These are phyloP conservation scores for Cinnamomum chago DNA, from an alignment of 164 flowering plant genomes.

Conservation along the genomic window DNA sequence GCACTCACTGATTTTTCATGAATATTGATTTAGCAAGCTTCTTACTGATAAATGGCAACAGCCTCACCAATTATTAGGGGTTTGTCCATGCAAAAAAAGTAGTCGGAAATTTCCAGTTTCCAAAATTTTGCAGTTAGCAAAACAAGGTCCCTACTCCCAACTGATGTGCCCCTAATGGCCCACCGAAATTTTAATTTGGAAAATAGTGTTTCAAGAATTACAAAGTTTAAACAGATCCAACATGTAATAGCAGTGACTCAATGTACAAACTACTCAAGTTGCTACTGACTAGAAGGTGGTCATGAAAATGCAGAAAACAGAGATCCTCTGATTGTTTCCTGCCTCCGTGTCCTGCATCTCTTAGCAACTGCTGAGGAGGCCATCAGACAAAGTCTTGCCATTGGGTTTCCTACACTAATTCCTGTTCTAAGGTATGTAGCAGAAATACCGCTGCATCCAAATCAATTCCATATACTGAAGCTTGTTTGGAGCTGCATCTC, in stretches of 20 bases:
- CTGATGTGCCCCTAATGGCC: background rate
- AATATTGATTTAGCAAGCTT: background rate
- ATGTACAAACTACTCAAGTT: background rate
- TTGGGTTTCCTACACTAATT: constrained; percentile 80
- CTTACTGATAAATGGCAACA: no score
- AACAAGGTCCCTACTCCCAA: background rate
- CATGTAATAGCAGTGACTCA: background rate
- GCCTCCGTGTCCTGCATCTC: constrained; percentile 68
- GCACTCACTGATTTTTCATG: background rate
- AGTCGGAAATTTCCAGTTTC: background rate
- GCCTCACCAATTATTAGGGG: background rate
- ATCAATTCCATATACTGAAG: constrained; percentile 58
- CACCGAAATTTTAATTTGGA: background rate
- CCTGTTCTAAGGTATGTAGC: constrained; percentile 61
- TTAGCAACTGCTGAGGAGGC: constrained; percentile 59
- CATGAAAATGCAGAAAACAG: constrained; percentile 44
- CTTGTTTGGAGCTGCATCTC: constrained; percentile 54
- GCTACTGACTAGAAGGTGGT: background rate
- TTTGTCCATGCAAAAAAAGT: background rate
- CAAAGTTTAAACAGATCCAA: background rate
- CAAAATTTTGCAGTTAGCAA: background rate
- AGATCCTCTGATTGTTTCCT: constrained; percentile 61
- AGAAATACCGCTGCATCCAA: constrained; percentile 82
- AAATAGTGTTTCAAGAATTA: background rate
- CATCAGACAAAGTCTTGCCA: constrained; percentile 64